Conservation (phyloP, 31 red algal species). For the Porphyra umbilicalis region DNA sequence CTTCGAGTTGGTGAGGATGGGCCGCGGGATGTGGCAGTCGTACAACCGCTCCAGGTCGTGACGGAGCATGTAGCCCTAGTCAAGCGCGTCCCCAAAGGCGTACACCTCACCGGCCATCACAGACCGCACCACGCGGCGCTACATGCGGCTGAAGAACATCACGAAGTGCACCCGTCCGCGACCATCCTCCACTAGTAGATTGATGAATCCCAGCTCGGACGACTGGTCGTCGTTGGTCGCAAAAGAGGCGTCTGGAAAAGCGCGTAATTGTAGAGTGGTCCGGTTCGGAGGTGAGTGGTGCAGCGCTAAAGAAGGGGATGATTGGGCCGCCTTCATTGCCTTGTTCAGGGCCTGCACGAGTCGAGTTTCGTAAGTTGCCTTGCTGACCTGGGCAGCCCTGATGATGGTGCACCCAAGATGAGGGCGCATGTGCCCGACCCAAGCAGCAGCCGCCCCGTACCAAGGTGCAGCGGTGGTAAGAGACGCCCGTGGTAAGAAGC, state of each 20-base stretch:
- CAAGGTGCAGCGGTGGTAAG: background rate
- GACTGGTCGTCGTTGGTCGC: too few relatives aligned
- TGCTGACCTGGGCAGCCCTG: too few relatives aligned
- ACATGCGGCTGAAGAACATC: background rate
- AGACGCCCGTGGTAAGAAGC: background rate
- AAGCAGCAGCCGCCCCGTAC: background rate
- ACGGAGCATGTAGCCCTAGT: too few relatives aligned
- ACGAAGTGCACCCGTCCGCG: background rate
- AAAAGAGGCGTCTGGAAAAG: background rate
- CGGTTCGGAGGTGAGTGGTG: background rate
- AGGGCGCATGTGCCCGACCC: background rate
- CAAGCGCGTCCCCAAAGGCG: background rate
- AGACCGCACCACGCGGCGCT: background rate
- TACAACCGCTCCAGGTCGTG: too few relatives aligned
- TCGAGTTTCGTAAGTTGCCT: background rate
- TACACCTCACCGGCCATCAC: slow-evolving; percentile 8
- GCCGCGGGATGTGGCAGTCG: too few relatives aligned
- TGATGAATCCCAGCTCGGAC: slow-evolving; percentile 1
- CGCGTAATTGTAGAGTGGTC: background rate
- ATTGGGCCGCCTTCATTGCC: background rate
- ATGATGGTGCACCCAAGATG: background rate
- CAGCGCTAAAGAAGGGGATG: background rate
- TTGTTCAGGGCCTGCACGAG: background rate
- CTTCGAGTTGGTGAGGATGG: slow-evolving; percentile 1
- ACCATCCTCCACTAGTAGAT: background rate